A percentile compares a stretch with the other conserved stretches of the same genome.
Evolutionary conservation across 73 alveolate genomes (phyloP).

Genomic region (Paramecium tetraurelia): DNA sequence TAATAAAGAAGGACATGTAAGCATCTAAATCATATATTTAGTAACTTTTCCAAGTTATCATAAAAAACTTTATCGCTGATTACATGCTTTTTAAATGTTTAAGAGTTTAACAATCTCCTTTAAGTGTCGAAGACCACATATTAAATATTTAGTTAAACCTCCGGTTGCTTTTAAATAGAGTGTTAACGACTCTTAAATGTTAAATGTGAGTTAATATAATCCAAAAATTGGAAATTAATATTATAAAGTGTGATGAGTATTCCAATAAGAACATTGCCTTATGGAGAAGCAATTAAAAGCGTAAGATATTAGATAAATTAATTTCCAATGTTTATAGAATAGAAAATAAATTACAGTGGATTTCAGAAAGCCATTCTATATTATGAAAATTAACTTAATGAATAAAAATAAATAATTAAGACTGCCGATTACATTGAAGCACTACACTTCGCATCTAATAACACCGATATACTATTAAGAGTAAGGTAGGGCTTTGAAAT

Average conservation of each 20-base stretch:
- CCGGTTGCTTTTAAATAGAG: not conserved
- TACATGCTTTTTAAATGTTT: not conserved
- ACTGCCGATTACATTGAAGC: not conserved
- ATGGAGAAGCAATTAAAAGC: conserved; percentile 10
- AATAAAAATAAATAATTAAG: not conserved
- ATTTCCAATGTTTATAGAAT: not conserved
- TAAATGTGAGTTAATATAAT: not conserved
- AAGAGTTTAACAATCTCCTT: not conserved
- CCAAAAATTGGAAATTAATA: not conserved
- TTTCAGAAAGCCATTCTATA: conserved; percentile 37
- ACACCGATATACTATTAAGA: not conserved
- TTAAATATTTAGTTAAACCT: not conserved
- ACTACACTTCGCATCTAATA: not conserved
- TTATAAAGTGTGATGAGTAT: not conserved
- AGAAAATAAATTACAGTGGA: not conserved
- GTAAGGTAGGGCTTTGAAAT: not conserved
- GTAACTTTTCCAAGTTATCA: not conserved
- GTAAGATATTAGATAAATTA: not conserved
- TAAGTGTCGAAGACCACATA: not conserved
- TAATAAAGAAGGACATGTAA: not conserved
- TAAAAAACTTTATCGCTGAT: not conserved
- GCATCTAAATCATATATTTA: not conserved
- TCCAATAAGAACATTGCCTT: not conserved
- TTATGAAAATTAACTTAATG: not conserved
- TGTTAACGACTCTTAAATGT: not conserved